Base-by-base conservation (phyloP, 2,329 filamentous ascomycete species). In the Alternaria burnsii region DNA sequence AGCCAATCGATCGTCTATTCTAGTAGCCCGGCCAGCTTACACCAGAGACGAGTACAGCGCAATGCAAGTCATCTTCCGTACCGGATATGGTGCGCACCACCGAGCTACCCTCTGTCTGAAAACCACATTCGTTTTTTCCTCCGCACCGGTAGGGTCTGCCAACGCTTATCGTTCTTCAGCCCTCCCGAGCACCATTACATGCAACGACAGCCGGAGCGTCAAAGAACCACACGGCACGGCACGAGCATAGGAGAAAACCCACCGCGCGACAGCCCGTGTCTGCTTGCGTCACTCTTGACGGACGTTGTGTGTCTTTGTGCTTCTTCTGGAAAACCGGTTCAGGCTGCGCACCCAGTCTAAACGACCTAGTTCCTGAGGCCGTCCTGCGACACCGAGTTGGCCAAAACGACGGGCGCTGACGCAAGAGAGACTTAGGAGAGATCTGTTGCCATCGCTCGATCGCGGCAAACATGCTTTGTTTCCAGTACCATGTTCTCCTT, bases 201-300 rank as follows among this genome's bases (percentile, higher is more conserved):
- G 57, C 55, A 58, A 44, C 63, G 63, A 62, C 59, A 65, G 41
- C 56, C 58, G 59, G 52, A 48, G 34, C 32, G 46, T 52, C 34
- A 34, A 34, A 26, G 47, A 60, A 63, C 65, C 62, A 72, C 56
- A 57, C 61, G 66, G 66, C 63, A 67, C 63, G 50, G 58, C 56
- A 56, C 51, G 48, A 52, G 53, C 30, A 50, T 51, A 52, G 46
- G 18, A 26, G 32, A 14, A 22, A 53, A 20, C 30, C 58, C 54
- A 41, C 58, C 56, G 22, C 52, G 53, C 53, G 44, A 51, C 38
- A 55, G 43, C 12, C 46, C 55, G 47, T 55, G n/a, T 28, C 42
- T 47, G 34, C 42, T 46, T 57, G 52, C 59, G 59, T 58, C 59
- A 65, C 55, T 38, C 40, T 38, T 28, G 38, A 47, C 51, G 41